Conservation (phyloP, 2,329 filamentous ascomycete genomes). For the Phialocephala subalpina region DNA sequence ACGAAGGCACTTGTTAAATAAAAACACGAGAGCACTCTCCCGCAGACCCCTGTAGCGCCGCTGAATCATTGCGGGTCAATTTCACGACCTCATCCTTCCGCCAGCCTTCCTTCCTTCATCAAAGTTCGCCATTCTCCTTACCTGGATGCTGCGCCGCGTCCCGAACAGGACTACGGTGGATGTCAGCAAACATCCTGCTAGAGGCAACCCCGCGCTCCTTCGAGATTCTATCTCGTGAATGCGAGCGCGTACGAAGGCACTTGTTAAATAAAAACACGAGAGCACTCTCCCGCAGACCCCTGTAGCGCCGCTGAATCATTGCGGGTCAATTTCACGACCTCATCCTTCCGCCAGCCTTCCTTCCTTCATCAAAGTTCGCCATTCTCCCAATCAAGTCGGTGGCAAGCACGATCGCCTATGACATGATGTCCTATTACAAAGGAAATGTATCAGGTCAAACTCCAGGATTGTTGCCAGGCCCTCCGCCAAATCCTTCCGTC, state of each 20-base stretch:
- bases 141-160: background rate
- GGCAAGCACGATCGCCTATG: conserved; percentile 48
- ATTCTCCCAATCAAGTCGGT: conserved; percentile 36
- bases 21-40: background rate
- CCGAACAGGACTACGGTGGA: background rate
- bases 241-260: background rate
- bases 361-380: background rate
- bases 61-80: background rate
- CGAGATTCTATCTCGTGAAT: no score
- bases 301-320: background rate
- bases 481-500: conserved; percentile 24
- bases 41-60: background rate
- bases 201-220: no score
- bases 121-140: background rate
- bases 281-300: background rate
- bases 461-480: conserved; percentile 54
- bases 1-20: background rate
- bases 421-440: conserved; percentile 60
- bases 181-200: background rate
- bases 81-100: no score
- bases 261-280: background rate
- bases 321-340: background rate
- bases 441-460: conserved; percentile 54
- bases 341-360: no score
- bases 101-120: background rate